These are phyloP conservation scores for Cercophora scortea DNA, from an alignment of 495 filamentous ascomycete genomes.

Conservation along the genomic window DNA sequence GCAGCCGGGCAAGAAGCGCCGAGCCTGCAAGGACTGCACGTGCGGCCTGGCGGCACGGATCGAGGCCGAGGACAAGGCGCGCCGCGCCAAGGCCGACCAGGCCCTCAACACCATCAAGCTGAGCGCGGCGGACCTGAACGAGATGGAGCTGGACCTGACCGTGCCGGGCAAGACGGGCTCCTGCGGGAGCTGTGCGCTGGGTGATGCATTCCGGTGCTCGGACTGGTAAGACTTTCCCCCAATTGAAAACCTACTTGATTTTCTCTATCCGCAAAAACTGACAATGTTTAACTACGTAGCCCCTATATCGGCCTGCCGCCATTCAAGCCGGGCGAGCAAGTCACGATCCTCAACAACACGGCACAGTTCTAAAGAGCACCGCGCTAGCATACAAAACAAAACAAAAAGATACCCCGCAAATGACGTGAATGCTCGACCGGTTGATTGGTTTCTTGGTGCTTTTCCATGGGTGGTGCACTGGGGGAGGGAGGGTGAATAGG, in stretches of 20 bases:
- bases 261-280: not conserved
- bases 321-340: slow-evolving; percentile 95
- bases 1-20: slow-evolving; percentile 72
- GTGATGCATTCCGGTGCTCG: slow-evolving; percentile 74
- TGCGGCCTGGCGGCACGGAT: slow-evolving; percentile 77
- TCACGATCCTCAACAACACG: slow-evolving; percentile 74
- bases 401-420: not conserved
- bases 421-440: no score
- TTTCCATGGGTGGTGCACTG: no score
- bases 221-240: slow-evolving; percentile 7
- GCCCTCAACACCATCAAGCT: slow-evolving; percentile 60
- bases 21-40: slow-evolving; percentile 96
- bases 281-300: slow-evolving; percentile 47
- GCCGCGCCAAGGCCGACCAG: slow-evolving; percentile 48
- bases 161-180: slow-evolving; percentile 90
- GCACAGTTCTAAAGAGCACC: slow-evolving; percentile 64
- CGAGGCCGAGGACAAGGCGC: slow-evolving; percentile 71
- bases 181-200: slow-evolving; percentile 87
- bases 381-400: not conserved
- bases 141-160: slow-evolving; percentile 91
- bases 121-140: slow-evolving; percentile 65
- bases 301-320: slow-evolving; percentile 90
- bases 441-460: not conserved
- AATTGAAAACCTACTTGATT: not conserved
- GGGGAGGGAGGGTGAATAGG: no score